Evolutionary conservation across 768 basidiomycete genomes (phyloP).

Genomic region (Trichaptum fuscoviolaceum): DNA sequence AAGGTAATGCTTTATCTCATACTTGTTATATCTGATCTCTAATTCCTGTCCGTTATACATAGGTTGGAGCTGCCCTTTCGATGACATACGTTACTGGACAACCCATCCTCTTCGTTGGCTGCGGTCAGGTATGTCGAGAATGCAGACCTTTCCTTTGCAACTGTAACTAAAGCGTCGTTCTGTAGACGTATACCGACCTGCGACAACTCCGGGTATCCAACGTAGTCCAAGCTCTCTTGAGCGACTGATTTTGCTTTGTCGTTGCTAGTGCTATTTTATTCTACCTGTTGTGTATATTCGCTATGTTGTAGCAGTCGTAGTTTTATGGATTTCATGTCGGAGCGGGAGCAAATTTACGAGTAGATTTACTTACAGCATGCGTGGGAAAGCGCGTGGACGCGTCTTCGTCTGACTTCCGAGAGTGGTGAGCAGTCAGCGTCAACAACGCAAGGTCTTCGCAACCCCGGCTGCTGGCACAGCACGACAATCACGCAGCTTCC

Average conservation of each 20-base stretch:
- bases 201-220: constrained; percentile 86
- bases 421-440: background rate
- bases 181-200: constrained; percentile 93
- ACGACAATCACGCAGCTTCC: background rate
- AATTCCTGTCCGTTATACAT: constrained; percentile 9
- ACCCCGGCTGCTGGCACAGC: background rate
- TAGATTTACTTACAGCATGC: background rate
- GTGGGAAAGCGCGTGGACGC: background rate
- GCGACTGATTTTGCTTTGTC: constrained; percentile 39
- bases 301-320: background rate
- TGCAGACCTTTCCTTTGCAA: constrained; percentile 3
- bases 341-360: background rate
- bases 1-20: constrained; percentile 50
- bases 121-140: constrained; percentile 73
- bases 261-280: background rate
- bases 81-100: constrained; percentile 99
- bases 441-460: background rate
- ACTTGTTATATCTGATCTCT: background rate
- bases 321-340: background rate
- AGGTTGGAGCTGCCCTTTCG: constrained; percentile 97
- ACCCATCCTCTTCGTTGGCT: constrained; percentile 97
- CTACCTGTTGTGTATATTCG: background rate
- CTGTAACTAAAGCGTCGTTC: constrained; percentile 10
- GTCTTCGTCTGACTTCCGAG: background rate
- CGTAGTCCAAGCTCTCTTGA: constrained; percentile 89